These are phyloP conservation scores for Fraxinus latifolia DNA, from an alignment of 305 asterid genomes.

Conservation along the genomic window DNA sequence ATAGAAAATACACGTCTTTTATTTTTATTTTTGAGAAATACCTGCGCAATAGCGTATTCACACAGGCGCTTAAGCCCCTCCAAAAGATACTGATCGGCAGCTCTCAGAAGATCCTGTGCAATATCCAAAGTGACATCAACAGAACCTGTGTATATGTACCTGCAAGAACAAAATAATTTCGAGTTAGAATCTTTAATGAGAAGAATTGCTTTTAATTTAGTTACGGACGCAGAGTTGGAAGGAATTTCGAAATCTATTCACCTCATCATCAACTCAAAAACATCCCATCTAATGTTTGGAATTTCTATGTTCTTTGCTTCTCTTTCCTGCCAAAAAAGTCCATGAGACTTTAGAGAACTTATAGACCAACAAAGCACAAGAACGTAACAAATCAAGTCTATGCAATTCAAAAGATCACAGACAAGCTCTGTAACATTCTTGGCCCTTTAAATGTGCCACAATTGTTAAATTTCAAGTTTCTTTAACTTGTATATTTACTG, in stretches of 20 bases:
- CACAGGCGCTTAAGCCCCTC: constrained; percentile 95
- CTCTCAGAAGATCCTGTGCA: constrained; percentile 91
- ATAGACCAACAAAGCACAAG: not conserved
- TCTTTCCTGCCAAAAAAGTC: constrained; percentile 62
- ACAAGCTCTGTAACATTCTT: not conserved
- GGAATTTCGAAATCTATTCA: constrained; percentile 21
- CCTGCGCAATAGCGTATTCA: constrained; percentile 91
- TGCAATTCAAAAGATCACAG: not conserved
- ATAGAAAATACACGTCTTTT: not conserved
- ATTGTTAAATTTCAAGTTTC: not conserved
- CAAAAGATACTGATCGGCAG: constrained; percentile 92
- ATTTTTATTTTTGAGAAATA: constrained; percentile 19
- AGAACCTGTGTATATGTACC: constrained; percentile 85
- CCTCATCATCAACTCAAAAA: constrained; percentile 99
- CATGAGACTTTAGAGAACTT: not conserved
- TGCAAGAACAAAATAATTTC: constrained; percentile 28
- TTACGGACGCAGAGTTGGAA: not conserved
- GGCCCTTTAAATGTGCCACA: not conserved
- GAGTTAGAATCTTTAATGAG: constrained; percentile 6
- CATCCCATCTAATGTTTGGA: constrained; percentile 94
- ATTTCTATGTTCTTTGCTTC: constrained; percentile 96
- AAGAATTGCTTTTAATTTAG: not conserved
- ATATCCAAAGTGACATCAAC: constrained; percentile 75
- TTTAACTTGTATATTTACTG: not conserved
- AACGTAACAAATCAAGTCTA: not conserved